A percentile compares a stretch with the other conserved stretches of the same genome.
phyloP scores from a whole-genome alignment of 345 rosid species.

The Boechera stricta region DNA sequence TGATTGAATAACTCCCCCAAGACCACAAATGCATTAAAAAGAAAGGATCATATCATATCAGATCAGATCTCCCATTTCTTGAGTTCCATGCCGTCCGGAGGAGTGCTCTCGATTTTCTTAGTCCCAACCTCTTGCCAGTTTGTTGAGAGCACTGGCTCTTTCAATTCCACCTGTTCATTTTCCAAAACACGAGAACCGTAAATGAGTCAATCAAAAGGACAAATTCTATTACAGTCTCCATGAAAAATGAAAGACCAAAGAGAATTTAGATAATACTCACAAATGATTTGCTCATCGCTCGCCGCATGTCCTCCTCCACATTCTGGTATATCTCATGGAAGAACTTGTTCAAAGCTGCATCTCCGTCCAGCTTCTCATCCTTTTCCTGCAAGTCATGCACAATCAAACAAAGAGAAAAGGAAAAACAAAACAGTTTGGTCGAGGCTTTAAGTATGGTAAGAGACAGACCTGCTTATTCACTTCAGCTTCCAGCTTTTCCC shows the following conservation, averaged over 20 bases:
- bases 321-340: too few species aligned
- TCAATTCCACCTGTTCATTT: conserved; percentile 76
- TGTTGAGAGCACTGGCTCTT: conserved; percentile 94
- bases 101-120: conserved; percentile 89
- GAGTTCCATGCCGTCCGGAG: conserved; percentile 96
- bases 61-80: conserved; percentile 72
- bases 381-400: conserved; percentile 69
- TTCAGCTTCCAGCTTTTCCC: conserved; percentile 94
- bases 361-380: conserved; percentile 95
- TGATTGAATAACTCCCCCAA: too few species aligned
- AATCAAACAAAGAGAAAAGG: neutral
- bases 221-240: neutral
- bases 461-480: conserved; percentile 71
- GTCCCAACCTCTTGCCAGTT: conserved; percentile 94
- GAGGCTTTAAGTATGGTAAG: neutral
- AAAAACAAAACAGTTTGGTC: neutral
- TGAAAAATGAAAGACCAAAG: neutral
- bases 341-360: conserved; percentile 96
- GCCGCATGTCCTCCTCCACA: too few species aligned
- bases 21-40: conserved; percentile 7
- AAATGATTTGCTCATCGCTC: conserved; percentile 96
- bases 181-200: neutral
- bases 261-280: conserved; percentile 54
- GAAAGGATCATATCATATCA: conserved; percentile 2
- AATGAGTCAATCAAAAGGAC: neutral